These are phyloP conservation scores for Effrenium voratum DNA, from an alignment of 73 alveolate species.

Conservation along the genomic window DNA sequence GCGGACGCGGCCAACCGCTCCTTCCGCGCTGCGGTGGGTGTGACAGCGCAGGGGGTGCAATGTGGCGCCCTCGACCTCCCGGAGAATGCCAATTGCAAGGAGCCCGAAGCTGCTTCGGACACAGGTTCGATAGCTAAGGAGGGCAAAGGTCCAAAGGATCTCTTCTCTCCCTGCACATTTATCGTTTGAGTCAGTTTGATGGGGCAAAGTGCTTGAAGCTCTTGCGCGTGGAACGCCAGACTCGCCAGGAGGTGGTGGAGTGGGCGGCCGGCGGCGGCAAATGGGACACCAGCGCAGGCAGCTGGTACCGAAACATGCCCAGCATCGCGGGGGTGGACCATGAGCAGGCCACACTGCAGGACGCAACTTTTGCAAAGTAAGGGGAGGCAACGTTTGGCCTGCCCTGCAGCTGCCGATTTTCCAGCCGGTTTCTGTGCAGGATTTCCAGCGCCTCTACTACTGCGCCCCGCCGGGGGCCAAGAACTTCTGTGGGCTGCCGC, in stretches of 20 bases:
- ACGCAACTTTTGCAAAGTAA: too few relatives aligned
- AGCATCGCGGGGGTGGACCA: not conserved
- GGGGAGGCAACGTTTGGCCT: too few relatives aligned
- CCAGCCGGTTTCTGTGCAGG: too few relatives aligned
- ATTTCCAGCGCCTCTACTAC: slow-evolving; percentile 75
- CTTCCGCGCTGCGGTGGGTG: slow-evolving; percentile 11
- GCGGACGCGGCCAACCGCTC: slow-evolving; percentile 18
- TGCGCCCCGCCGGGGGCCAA: slow-evolving; percentile 49
- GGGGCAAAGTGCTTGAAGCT: too few relatives aligned
- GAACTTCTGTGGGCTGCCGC: slow-evolving; percentile 50
- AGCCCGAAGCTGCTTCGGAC: too few relatives aligned
- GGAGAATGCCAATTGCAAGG: slow-evolving; percentile 12
- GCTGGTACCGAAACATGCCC: slow-evolving; percentile 3
- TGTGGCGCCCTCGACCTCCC: slow-evolving; percentile 32
- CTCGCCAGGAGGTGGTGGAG: slow-evolving; percentile 24
- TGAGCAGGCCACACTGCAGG: too few relatives aligned
- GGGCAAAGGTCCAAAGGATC: too few relatives aligned
- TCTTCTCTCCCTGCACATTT: too few relatives aligned
- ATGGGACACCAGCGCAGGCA: not conserved
- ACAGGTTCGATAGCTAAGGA: too few relatives aligned
- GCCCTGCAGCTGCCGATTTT: too few relatives aligned
- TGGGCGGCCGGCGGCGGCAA: slow-evolving; percentile 19
- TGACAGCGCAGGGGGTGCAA: not conserved
- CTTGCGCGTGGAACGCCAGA: too few relatives aligned
- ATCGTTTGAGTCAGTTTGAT: too few relatives aligned